Base-by-base conservation (phyloP, 768 basidiomycete genomes). In the Mycena pura region DNA sequence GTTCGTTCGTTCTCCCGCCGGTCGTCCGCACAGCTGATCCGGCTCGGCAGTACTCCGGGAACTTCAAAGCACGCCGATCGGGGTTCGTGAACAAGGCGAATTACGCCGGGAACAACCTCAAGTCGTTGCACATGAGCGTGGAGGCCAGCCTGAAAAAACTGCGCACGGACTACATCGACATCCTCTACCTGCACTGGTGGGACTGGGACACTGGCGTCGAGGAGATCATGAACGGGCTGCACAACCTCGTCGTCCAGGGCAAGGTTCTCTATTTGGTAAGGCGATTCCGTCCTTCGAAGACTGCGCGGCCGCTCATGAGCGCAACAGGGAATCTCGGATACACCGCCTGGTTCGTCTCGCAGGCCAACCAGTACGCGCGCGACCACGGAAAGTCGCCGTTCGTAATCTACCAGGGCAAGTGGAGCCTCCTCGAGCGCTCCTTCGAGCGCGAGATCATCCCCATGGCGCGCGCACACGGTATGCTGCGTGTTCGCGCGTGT, bases 161-260 rank as follows among this genome's bases (percentile, higher is more conserved):
- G 22, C 72, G 83, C 38, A 87, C 86, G 0, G 73, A 79, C 22
- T 89, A 82, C 65, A 78, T 86, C 63, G 85, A 86, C 62, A 77
- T 86, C 47, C 67, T 86, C 27, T 85, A 86, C 58, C 65, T 85
- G 5, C 85, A 86, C 64, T 83, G 77, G 74, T 78, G 79, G 83
- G 81, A 82, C 56, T 80, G 73, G 63, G 70, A 76, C 7, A 80
- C 80, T 8, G 75, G 74, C 10, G 71, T 82, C 21, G 71, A 76
- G 41, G 83, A 84, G 66, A 60, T 82, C 22, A 80, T 82, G 82
- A 75, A 76, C 34, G 67, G 69, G n/a, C 69, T 84, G 10, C 77
- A 82, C 64, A 69, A 68, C 17, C 68, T 83, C 24, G 78, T 82
- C 45, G 70, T 69, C 31, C 65, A 69, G 39, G 79, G 80, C 31